Conservation (phyloP, 768 basidiomycete species). For the Tricholoma furcatifolium region DNA sequence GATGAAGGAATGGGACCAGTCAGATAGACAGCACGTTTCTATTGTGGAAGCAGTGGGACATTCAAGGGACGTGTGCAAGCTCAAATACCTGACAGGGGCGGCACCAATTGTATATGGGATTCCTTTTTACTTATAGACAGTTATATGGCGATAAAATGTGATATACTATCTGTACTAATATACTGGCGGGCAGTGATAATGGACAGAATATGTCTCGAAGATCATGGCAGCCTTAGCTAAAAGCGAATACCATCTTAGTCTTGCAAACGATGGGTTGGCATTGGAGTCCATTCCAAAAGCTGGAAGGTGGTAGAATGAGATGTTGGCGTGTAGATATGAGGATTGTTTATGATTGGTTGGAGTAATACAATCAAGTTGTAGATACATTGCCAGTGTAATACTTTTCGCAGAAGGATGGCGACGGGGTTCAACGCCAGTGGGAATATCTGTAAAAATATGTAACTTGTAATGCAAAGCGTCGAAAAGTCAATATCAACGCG, state of each 20-base stretch:
- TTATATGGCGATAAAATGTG: neutral
- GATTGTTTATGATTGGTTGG: neutral
- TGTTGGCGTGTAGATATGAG: no score
- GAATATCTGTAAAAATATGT: neutral
- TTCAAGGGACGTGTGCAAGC: conserved; percentile 79
- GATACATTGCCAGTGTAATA: conserved; percentile 1
- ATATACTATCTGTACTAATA: no score
- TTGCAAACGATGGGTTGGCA: no score
- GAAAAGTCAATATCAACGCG: conserved; percentile 1
- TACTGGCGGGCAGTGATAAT: no score
- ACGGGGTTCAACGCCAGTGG: neutral
- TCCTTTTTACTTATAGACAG: conserved; percentile 72
- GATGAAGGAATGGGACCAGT: conserved; percentile 21
- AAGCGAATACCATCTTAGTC: no score
- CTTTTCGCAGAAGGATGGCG: neutral
- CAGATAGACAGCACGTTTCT: conserved; percentile 32
- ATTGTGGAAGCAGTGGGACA: conserved; percentile 76
- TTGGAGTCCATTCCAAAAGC: neutral
- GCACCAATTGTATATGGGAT: conserved; percentile 96
- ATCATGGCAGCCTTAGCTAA: no score
- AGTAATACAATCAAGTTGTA: neutral
- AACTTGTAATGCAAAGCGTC: neutral
- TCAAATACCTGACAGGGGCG: conserved; percentile 92
- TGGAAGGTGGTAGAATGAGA: neutral
- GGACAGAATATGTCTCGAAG: no score